Evolutionary conservation across 306 rosid species (phyloP).

Genomic region (Fragaria vesca): DNA sequence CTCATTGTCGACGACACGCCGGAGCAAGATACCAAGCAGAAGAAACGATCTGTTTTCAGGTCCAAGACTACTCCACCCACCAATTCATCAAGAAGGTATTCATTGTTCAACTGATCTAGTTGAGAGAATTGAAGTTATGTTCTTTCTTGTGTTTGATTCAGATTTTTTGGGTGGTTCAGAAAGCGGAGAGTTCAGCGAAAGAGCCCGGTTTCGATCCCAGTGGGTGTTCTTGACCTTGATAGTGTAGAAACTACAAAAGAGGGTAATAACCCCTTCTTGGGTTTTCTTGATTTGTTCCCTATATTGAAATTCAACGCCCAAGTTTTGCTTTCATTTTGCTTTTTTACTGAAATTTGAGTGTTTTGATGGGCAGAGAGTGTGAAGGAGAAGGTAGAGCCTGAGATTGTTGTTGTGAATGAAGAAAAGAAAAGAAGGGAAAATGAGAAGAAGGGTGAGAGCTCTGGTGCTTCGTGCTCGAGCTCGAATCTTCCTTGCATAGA

Average conservation of each 20-base stretch:
- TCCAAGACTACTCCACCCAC: slow-evolving; percentile 66
- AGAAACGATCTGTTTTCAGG: slow-evolving; percentile 42
- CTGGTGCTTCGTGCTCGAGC: slow-evolving; percentile 35
- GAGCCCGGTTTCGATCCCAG: slow-evolving; percentile 50
- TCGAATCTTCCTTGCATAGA: slow-evolving; percentile 72
- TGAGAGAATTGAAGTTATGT: too few relatives aligned
- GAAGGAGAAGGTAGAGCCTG: slow-evolving; percentile 36
- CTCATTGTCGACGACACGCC: slow-evolving; percentile 87
- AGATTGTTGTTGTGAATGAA: slow-evolving; percentile 19
- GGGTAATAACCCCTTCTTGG: slow-evolving; percentile 30
- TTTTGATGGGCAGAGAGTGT: slow-evolving; percentile 37
- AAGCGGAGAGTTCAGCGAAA: slow-evolving; percentile 61
- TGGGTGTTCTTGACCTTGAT: slow-evolving; percentile 66
- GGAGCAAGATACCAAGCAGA: slow-evolving; percentile 50
- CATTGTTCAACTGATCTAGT: background rate
- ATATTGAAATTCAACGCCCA: background rate
- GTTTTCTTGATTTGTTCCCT: background rate
- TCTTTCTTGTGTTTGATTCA: background rate
- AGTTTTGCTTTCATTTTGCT: background rate
- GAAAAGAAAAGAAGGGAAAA: slow-evolving; percentile 37
- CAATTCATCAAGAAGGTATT: slow-evolving; percentile 62
- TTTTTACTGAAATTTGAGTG: background rate
- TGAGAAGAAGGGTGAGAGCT: slow-evolving; percentile 29
- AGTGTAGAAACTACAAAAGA: slow-evolving; percentile 47
- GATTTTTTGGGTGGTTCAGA: slow-evolving; percentile 37